These are phyloP conservation scores for Paramyrothecium roridum DNA, from an alignment of 2,329 filamentous ascomycete genomes.

Conservation along the genomic window DNA sequence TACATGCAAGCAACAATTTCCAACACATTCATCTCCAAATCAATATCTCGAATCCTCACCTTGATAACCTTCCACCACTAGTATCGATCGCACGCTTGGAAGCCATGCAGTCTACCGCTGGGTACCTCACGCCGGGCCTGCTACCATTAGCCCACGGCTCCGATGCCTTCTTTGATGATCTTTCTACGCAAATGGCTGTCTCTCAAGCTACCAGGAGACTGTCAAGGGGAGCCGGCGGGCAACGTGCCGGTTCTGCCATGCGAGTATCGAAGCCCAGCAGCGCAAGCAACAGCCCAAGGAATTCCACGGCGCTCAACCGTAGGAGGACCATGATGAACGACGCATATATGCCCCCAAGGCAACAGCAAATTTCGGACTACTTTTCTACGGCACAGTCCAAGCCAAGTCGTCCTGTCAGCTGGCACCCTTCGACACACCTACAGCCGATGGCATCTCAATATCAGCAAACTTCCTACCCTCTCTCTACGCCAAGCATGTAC, in stretches of 20 bases:
- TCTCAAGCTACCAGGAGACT: constrained; percentile 44
- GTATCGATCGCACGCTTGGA: neutral
- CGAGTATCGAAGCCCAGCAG: constrained; percentile 64
- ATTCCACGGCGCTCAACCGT: constrained; percentile 43
- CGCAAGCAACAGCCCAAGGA: constrained; percentile 66
- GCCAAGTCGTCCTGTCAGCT: constrained; percentile 64
- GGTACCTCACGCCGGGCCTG: constrained; percentile 9
- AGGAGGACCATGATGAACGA: constrained; percentile 57
- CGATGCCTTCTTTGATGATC: constrained; percentile 47
- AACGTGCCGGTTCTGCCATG: constrained; percentile 48
- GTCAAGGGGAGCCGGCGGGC: constrained; percentile 47
- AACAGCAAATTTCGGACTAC: constrained; percentile 42
- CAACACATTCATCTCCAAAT: neutral
- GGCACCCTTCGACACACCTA: constrained; percentile 65
- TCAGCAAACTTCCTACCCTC: constrained; percentile 34
- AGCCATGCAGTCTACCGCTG: constrained; percentile 6
- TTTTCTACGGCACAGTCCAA: constrained; percentile 18
- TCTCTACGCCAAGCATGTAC: constrained; percentile 31
- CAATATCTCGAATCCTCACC: neutral
- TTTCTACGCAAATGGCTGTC: constrained; percentile 47
- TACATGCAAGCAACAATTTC: neutral
- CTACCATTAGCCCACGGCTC: constrained; percentile 21
- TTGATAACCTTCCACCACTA: neutral
- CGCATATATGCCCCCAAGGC: constrained; percentile 38
- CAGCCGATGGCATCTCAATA: constrained; percentile 33